phyloP scores from a whole-genome alignment of 75 land plant genomes.

The Larix kaempferi region DNA sequence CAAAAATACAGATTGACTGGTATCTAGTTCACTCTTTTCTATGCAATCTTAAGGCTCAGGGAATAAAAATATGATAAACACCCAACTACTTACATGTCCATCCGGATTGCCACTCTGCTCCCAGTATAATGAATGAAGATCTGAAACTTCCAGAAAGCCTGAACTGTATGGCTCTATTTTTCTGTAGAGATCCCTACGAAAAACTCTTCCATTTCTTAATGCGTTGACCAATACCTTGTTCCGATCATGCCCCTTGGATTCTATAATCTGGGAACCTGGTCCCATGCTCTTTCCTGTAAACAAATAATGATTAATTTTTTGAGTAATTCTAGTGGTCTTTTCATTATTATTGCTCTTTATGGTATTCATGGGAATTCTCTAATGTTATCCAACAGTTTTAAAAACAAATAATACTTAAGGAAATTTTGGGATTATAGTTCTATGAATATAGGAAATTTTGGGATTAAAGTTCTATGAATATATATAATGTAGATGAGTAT shows the following conservation, averaged over 20 bases:
- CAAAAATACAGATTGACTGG: not conserved
- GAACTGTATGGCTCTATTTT: conserved; percentile 28
- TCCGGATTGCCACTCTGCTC: conserved; percentile 45
- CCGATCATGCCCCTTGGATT: conserved; percentile 4
- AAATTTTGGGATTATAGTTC: too few species aligned
- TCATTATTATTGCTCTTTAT: too few species aligned
- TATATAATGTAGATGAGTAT: too few species aligned
- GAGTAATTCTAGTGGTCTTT: not conserved
- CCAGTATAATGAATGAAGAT: conserved; percentile 44
- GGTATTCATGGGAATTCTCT: too few species aligned
- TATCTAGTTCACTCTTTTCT: not conserved
- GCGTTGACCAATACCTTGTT: conserved; percentile 4
- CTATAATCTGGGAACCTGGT: not conserved
- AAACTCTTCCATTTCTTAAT: not conserved
- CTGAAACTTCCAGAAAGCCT: conserved; percentile 38
- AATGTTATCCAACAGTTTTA: too few species aligned
- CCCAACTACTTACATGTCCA: conserved; percentile 30
- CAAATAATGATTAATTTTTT: not conserved
- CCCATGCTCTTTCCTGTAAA: conserved; percentile 1
- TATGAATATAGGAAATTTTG: too few species aligned
- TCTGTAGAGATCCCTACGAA: conserved; percentile 18
- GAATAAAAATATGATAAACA: not conserved
- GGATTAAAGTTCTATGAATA: too few species aligned
- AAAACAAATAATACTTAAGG: too few species aligned
- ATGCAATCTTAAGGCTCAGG: not conserved